These are phyloP conservation scores for Apiospora pterosperma DNA, from an alignment of 2,329 filamentous ascomycete genomes.

Conservation along the genomic window DNA sequence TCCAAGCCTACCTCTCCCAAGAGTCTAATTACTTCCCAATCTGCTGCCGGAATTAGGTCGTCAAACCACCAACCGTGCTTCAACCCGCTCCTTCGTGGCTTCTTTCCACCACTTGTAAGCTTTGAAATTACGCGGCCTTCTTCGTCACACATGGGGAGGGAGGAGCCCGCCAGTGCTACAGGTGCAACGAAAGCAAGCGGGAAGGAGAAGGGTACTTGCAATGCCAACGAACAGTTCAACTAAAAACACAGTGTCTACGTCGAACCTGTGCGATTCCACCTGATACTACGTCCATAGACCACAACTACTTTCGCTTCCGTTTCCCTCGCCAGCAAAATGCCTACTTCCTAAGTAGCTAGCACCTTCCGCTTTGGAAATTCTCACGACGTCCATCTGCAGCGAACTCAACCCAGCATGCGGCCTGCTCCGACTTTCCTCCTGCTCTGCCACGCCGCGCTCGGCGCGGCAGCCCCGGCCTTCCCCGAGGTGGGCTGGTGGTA, in stretches of 20 bases:
- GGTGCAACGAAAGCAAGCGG: background rate
- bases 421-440: background rate
- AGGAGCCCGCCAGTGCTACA: background rate
- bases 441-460: background rate
- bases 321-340: background rate
- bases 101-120: background rate
- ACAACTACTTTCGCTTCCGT: too few species aligned
- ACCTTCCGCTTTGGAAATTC: background rate
- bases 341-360: background rate
- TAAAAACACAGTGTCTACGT: background rate
- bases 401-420: background rate
- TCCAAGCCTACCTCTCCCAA: background rate
- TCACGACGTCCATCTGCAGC: background rate
- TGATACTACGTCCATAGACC: background rate
- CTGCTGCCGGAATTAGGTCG: background rate
- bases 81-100: background rate
- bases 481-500: background rate
- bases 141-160: background rate
- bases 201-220: background rate
- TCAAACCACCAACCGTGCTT: background rate
- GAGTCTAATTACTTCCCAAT: background rate
- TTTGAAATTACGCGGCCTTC: background rate
- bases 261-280: background rate
- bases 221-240: background rate
- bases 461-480: background rate